Evolutionary conservation across 1,284 basidiomycete genomes (phyloP), one percentile per base, ranked within the genome.

Genomic region (Takashimella tepidaria): DNA sequence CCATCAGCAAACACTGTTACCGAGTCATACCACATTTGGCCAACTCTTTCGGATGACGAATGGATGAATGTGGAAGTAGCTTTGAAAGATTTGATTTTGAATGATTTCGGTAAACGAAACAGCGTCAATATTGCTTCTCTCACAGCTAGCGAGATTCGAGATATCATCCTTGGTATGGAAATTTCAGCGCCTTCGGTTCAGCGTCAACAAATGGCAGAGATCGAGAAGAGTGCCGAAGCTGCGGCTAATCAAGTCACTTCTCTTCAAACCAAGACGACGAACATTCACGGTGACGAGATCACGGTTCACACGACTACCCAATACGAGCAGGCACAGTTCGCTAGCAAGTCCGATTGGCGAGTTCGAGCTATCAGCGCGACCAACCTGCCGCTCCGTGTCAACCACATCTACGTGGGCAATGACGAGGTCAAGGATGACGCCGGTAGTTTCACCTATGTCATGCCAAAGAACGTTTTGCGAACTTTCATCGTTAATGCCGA

Each of bases 31-130:
- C 92, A 98, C 75, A 92, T 98, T 40, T 99, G 95, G 95, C 96
- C 96, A 5, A 88, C 92, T 2, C 80, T 99, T 49, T 80, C 80
- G 22, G 95, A 98, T 68, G 92, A 98, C 62, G 93, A 97, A 65
- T 99, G 96, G 96, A 97, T 98, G 79, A 95, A 96, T 78, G 96
- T 98, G 44, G 96, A 99, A 79, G 89, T 98, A 45, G 93, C 95
- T 2, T 86, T 98, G 79, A 93, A 90, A 74, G 91, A 95, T 62
- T 83, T 95, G 46, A 93, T 95, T 68, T 79, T 95, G 49, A 87
- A 87, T 59, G 96, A 98, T 77, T 99, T 98, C 73, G 96, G 95
- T 64, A 98, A 98, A 79, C 86, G 96, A 53, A 98, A 99, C 77
- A 92, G 89, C 58, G 96, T 99, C 76, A 98, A 98, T 76, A 93